Base-by-base conservation (phyloP, 129 eudicot genomes). In the Chrysanthemum lavandulifolium region DNA sequence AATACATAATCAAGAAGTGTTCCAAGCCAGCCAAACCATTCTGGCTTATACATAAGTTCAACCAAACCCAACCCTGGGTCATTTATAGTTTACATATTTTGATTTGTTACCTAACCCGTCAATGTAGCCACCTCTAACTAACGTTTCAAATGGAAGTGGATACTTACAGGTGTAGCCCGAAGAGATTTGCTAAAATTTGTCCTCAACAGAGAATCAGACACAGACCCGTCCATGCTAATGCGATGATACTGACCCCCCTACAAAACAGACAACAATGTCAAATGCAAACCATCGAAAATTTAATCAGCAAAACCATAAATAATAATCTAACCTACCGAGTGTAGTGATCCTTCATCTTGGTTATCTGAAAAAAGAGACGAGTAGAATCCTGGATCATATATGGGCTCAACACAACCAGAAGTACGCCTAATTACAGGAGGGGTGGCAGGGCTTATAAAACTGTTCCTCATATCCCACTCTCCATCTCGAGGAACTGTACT, bases 401-500 rank as follows among this genome's bases (percentile, higher is more conserved):
- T 80, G 56, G 96, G 84, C 63, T 92, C 96, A 55, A 84, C 85
- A 64, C 91, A 83, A 68, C 79, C 96, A 61, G 96, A 78, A 48
- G 89, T 67, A 66, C 68, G 83, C 64, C 89, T 80, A 69, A 68
- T 78, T 76, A 84, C 72, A 65, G 75, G 88, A 75, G 97, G 95
- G 67, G 92, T 76, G 56, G 90, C 84, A 70, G 98, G 96, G 75
- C 69, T 83, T 55, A 87, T 79, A 78, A 93, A 93, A 79, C 96
- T 93, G 79, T 82, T 89, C 83, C 98, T 87, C 82, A 84, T 51
- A 84, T 89, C 95, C 76, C 77, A 77, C 67, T 93, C 98, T 74
- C 86, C 86, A 74, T 93, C 96, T 77, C 84, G 89, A 77, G 86
- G 80, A 80, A 60, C 82, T 64, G 81, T 81, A 80, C 72, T 77